Conservation (phyloP, 371 early-diverging fungal genomes). For the Chytridium lagenaria region DNA sequence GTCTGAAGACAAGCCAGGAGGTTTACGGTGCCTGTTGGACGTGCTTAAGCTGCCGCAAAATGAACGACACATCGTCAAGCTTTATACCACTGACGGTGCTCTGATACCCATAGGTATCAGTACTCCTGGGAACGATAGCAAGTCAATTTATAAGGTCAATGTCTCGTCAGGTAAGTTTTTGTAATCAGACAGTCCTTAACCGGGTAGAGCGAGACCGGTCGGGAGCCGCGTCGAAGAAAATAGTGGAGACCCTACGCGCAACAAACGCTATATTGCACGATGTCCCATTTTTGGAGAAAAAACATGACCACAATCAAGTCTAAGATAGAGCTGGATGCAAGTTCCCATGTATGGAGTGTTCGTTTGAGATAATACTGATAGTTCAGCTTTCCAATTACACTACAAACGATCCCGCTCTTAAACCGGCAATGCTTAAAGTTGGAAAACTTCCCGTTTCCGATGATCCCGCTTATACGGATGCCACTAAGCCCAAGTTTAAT, state of each 20-base stretch:
- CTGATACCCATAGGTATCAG: constrained; percentile 46
- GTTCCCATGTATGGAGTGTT: not conserved
- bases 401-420: constrained; percentile 28
- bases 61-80: constrained; percentile 13
- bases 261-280: constrained; percentile 28
- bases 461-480: not conserved
- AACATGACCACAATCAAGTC: constrained; percentile 25
- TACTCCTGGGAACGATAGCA: constrained; percentile 37
- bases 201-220: not conserved
- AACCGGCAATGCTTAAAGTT: constrained; percentile 36
- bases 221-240: not conserved
- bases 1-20: not conserved
- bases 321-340: constrained; percentile 11
- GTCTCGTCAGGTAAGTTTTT: not conserved
- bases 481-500: constrained; percentile 35
- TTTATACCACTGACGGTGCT: constrained; percentile 28
- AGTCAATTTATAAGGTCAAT: constrained; percentile 29
- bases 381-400: constrained; percentile 24
- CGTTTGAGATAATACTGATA: not conserved
- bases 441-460: constrained; percentile 18
- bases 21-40: not conserved
- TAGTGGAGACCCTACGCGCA: constrained; percentile 29
- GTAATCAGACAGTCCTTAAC: too few species aligned
- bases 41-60: not conserved
- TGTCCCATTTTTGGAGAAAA: constrained; percentile 26